These are phyloP conservation scores for Cladochytrium replicatum DNA, from an alignment of 192 early-diverging fungal genomes.

Conservation along the genomic window DNA sequence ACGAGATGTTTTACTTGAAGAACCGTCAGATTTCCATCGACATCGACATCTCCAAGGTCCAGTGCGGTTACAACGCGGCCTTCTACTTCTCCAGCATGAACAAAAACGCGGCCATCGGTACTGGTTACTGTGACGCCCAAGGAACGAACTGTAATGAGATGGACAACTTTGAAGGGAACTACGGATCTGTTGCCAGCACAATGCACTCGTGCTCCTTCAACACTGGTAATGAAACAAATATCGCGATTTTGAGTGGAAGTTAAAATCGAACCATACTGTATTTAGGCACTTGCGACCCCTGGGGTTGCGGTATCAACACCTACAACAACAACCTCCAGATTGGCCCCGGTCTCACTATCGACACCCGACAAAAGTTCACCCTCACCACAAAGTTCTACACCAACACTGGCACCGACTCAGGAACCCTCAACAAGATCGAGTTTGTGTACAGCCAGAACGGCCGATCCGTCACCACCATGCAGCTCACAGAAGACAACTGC, in stretches of 20 bases:
- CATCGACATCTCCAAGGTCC: constrained; percentile 19
- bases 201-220: constrained; percentile 14
- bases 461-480: not conserved
- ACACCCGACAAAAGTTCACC: constrained; percentile 20
- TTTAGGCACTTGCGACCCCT: constrained; percentile 17
- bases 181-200: constrained; percentile 12
- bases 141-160: constrained; percentile 21
- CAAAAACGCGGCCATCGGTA: constrained; percentile 12
- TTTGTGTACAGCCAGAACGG: constrained; percentile 16
- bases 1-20: constrained; percentile 12
- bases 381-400: constrained; percentile 19
- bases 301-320: constrained; percentile 20
- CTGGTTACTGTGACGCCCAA: constrained; percentile 27
- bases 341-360: constrained; percentile 17
- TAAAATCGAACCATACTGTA: no score
- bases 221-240: not conserved
- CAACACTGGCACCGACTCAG: constrained; percentile 17
- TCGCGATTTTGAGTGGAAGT: no score
- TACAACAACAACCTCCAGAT: not conserved
- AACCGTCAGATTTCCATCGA: constrained; percentile 14
- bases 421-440: constrained; percentile 5
- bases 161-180: constrained; percentile 21
- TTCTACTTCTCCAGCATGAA: constrained; percentile 28
- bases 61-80: constrained; percentile 29
- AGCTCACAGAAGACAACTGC: constrained; percentile 9